Base-by-base conservation (phyloP, 208 protist genomes). In the Acanthamoeba triangularis region DNA sequence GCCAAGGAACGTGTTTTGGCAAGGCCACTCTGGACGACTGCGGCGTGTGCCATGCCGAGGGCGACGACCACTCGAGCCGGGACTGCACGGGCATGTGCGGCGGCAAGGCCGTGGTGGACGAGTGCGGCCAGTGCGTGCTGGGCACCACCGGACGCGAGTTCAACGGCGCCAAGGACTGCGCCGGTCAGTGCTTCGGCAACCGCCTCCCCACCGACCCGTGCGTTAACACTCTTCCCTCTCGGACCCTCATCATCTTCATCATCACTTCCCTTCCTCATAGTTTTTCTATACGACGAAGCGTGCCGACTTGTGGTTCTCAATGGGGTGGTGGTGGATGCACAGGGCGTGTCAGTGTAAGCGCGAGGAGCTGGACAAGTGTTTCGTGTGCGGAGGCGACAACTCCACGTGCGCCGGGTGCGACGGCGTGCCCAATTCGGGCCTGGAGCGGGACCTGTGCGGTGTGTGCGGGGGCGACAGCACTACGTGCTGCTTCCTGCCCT, bases 381-480 rank as follows among this genome's bases (percentile, higher is more conserved):
- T 28, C 82, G 49, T 65, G 35, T 63, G 49, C 44, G 35, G 82
- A 8, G 82, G 82, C 49, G 33, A 90, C 6, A 90, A 90, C 49
- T 28, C 49, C 23, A 7, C 16, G 49, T 90, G 82, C 49, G 52
- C 41, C 49, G 82, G 49, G 4, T 90, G 82, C 49, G 82, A 90
- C 52, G 35, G 44, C 35, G 61, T 90, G 0, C 28, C 82, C 44
- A 65, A 63, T 13, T 90, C 82, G 28, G 82, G 82, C 0, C 14
- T 63, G 44, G 49, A 7, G 35, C 28, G 20, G 0, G 82, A 90
- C 82, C 20, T 49, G 59, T 90, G 82, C 82, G 82, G 82, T 23
- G 82, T 65, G 30, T 90, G 82, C 82, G 82, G 82, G 44, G 82
- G 82, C 47, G 33, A 49, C 28, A 63, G 25, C 82, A 90, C 82